phyloP scores from a whole-genome alignment of 306 rosid species.

The Canavalia ensiformis region DNA sequence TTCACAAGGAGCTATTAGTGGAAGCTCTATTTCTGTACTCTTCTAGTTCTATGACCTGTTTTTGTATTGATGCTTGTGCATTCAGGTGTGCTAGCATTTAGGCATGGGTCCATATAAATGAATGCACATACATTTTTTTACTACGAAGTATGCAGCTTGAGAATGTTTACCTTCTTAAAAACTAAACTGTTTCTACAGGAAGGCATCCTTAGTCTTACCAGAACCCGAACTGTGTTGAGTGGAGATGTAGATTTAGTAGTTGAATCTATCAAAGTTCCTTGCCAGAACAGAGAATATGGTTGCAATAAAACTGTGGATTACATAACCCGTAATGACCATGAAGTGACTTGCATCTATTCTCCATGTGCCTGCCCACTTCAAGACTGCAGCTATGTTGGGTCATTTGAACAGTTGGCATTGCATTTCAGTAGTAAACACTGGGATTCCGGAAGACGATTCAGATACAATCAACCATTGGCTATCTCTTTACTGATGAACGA shows the following conservation, averaged over 20 bases:
- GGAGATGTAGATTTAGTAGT: slow-evolving; percentile 25
- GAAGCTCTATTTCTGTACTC: not conserved
- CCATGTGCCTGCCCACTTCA: slow-evolving; percentile 18
- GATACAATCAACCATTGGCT: not conserved
- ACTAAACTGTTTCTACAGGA: slow-evolving; percentile 20
- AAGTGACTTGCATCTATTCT: slow-evolving; percentile 19
- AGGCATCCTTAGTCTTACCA: not conserved
- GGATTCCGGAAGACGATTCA: slow-evolving; percentile 24
- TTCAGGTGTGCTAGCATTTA: not conserved
- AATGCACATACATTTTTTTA: not conserved
- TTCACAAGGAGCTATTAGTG: not conserved
- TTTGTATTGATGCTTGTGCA: not conserved
- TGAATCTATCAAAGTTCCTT: not conserved
- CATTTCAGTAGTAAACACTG: slow-evolving; percentile 24
- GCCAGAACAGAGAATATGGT: slow-evolving; percentile 9
- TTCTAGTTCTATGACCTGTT: not conserved
- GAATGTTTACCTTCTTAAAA: not conserved
- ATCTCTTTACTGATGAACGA: slow-evolving; percentile 1
- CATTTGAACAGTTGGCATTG: slow-evolving; percentile 26
- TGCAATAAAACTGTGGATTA: slow-evolving; percentile 6
- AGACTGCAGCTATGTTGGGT: slow-evolving; percentile 15
- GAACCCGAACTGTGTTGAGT: not conserved
- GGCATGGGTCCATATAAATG: not conserved
- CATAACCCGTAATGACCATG: slow-evolving; percentile 5
- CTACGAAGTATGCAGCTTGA: not conserved